Evolutionary conservation across 2,329 filamentous ascomycete species (phyloP), one percentile per base, ranked within the genome.

Genomic region (Leptographium procerum): DNA sequence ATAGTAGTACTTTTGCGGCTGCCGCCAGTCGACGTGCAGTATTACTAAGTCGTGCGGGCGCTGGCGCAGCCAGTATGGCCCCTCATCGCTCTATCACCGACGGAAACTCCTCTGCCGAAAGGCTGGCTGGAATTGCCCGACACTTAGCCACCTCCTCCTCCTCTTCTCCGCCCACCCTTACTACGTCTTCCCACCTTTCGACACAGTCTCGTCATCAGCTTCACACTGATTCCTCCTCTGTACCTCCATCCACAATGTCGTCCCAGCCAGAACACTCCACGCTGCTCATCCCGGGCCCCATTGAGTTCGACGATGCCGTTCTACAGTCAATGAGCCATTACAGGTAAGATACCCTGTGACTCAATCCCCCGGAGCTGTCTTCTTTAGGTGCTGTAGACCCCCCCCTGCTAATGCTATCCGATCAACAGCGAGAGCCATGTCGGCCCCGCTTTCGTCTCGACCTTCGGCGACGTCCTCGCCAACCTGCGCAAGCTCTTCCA

Each of bases 271-370:
- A 77, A 55, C 83, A 86, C 69, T 74, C 83, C 50, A 86, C 92
- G 58, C 79, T 99, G 74, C 84, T 99, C 75, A 97, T 99, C 69
- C 94, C 94, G 55, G 94, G 94, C 63, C 94, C 94, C 69, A 95
- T 97, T 72, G 92, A 97, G 77, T 96, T 96, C 70, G 92, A 96
- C 72, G 92, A 97, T 92, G 91, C 86, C 53, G 92, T 97, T 61
- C 84, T 96, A 56, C 83, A 91, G 73, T 89, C 91, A 61, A 96
- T 96, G 92, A 87, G 88, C 77, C 91, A 96, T 75, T 95, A 87
- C 77, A 92, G 88, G 88, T 90, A 77, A 75, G 51, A 10, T 5
- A 33, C 5, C 31, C 31, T 6, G 10, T 33, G 31, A 4, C n/a
- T 34, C 28, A 16, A 3, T 31, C 33, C 16, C 22, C 13, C 24